These are phyloP conservation scores for Eutrema yunnanense DNA, from an alignment of 345 rosid genomes.

Conservation along the genomic window DNA sequence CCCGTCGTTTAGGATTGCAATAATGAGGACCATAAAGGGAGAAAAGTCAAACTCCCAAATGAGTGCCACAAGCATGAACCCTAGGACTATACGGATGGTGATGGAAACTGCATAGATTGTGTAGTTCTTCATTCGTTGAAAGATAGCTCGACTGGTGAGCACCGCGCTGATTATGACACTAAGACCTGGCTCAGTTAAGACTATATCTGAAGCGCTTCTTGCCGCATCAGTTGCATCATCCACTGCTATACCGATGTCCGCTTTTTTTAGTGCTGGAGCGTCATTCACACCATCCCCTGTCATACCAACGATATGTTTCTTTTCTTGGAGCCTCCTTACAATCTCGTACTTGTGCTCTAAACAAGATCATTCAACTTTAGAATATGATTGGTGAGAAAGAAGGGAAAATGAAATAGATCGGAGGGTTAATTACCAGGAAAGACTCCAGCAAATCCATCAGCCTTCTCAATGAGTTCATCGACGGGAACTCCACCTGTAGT, in stretches of 20 bases:
- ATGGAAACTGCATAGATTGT: slow-evolving; percentile 87
- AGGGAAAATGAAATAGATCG: background rate
- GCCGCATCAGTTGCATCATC: slow-evolving; percentile 98
- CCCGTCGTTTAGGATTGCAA: slow-evolving; percentile 80
- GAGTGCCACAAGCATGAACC: slow-evolving; percentile 64
- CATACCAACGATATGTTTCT: slow-evolving; percentile 92
- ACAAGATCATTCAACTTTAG: background rate
- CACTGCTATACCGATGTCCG: slow-evolving; percentile 93
- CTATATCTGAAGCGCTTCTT: slow-evolving; percentile 83
- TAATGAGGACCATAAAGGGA: slow-evolving; percentile 82
- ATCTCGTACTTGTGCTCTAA: slow-evolving; percentile 94
- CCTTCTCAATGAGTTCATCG: slow-evolving; percentile 89
- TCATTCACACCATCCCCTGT: slow-evolving; percentile 98
- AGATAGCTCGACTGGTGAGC: slow-evolving; percentile 85
- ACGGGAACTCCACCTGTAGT: slow-evolving; percentile 48
- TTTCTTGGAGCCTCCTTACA: slow-evolving; percentile 76
- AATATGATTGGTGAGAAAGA: background rate
- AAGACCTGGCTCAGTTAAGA: slow-evolving; percentile 86
- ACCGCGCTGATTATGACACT: slow-evolving; percentile 90
- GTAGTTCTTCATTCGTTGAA: slow-evolving; percentile 95
- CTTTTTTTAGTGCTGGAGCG: slow-evolving; percentile 88
- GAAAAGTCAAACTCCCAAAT: slow-evolving; percentile 79
- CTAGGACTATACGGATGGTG: slow-evolving; percentile 86
- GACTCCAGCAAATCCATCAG: slow-evolving; percentile 95
- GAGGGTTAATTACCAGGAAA: slow-evolving; percentile 54